Evolutionary conservation across 306 rosid species (phyloP), one percentile per base, ranked within the genome.

Genomic region (Cucurbita pepo): DNA sequence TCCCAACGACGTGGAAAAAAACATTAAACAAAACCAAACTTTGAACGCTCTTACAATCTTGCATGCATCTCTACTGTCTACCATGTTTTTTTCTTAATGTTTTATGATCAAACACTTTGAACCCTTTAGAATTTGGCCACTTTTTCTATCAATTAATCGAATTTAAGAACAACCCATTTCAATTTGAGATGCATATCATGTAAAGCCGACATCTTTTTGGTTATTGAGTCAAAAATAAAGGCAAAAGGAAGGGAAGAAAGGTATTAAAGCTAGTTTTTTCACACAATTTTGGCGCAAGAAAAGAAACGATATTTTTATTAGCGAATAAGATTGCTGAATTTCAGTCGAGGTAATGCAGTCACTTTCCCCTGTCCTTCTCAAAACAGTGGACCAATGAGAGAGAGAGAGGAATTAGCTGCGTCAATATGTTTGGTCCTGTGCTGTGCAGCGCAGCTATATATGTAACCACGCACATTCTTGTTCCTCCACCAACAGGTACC

Each of bases 391-490:
- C 75, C 75, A 54, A 2, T 0, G 6, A 25, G 12, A 56, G 2
- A 6, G 34, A 58, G 6, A 6, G 3, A 30, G 6, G 55, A 61
- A 54, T 60, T 38, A 79, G 85, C 10, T 67, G 85, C 80, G 83
- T 82, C 43, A 77, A 56, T 5, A 70, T 30, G 10, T 59, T 77
- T 34, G 71, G 65, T 80, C 79, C 58, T 40, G 14, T 50, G 54
- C 54, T 5, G 54, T 50, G 54, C 54, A 50, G 41, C 76, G 48
- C 79, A 63, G 53, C 78, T 87, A 87, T 88, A 81, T 76, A 87
- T 52, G 72, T 77, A 38, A 56, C 48, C 77, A 54, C 73, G 52
- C 75, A 45, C 69, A 58, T n/a, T 45, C 74, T 50, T 69, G 22
- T 70, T 54, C 14, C 74, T 77, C 52, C 83, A 57, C 61, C 77